phyloP scores from a whole-genome alignment of 768 basidiomycete genomes.

The Steccherinum ochraceum region DNA sequence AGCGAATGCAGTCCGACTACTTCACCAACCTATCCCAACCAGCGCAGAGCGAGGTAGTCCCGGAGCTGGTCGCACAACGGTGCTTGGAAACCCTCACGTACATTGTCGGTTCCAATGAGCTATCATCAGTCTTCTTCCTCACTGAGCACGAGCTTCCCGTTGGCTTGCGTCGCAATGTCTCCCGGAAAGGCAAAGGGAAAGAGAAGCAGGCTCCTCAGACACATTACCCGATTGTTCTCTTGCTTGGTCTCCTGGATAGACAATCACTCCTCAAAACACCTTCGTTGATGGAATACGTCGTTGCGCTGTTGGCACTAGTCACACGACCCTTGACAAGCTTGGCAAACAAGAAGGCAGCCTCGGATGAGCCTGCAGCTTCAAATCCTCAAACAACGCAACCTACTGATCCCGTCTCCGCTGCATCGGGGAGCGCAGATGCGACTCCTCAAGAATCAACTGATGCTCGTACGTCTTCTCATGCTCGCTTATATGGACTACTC shows the following conservation, averaged over 20 bases:
- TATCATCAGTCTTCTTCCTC: slow-evolving; percentile 88
- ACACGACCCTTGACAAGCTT: slow-evolving; percentile 75
- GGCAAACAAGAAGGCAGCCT: slow-evolving; percentile 40
- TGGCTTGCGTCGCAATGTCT: slow-evolving; percentile 60
- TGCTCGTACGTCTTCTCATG: no score
- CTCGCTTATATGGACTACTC: no score
- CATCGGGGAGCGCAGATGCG: slow-evolving; percentile 11
- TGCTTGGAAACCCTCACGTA: slow-evolving; percentile 87
- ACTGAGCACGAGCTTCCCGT: slow-evolving; percentile 88
- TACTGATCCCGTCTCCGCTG: slow-evolving; percentile 9
- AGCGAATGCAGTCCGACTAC: slow-evolving; percentile 52
- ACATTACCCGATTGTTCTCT: slow-evolving; percentile 86
- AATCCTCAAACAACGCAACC: slow-evolving; percentile 4
- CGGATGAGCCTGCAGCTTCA: slow-evolving; percentile 11
- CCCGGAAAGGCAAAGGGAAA: slow-evolving; percentile 93
- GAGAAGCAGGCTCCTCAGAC: slow-evolving; percentile 78
- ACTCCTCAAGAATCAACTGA: slow-evolving; percentile 13
- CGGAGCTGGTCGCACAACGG: slow-evolving; percentile 90
- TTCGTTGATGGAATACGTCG: slow-evolving; percentile 89
- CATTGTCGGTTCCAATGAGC: slow-evolving; percentile 81
- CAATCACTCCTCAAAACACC: slow-evolving; percentile 81
- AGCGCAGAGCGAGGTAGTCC: slow-evolving; percentile 72
- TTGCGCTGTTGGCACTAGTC: slow-evolving; percentile 79
- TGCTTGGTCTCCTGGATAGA: slow-evolving; percentile 84
- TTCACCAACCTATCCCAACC: slow-evolving; percentile 42